phyloP scores from a whole-genome alignment of 176 grass and related monocot species.

The Triticum monococcum region DNA sequence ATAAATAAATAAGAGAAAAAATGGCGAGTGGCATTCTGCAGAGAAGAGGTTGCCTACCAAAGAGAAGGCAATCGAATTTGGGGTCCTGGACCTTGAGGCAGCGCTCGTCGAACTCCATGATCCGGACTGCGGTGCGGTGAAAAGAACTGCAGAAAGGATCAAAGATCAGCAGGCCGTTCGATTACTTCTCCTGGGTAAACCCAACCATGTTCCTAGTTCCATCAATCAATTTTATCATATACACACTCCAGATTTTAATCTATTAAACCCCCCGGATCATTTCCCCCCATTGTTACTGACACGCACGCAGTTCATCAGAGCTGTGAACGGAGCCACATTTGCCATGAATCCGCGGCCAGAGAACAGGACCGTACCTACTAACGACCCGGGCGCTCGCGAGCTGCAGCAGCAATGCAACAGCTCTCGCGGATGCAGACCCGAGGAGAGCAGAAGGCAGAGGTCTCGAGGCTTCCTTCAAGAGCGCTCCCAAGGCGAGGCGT shows the following conservation, averaged over 20 bases:
- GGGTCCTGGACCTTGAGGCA: conserved; percentile 63
- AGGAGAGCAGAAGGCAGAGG: neutral
- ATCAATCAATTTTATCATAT: neutral
- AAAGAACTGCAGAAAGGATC: conserved; percentile 29
- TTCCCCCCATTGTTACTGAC: neutral
- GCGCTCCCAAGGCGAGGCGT: neutral
- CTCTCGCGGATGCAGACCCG: neutral
- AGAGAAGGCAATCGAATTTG: conserved; percentile 87
- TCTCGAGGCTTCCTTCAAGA: conserved; percentile 2
- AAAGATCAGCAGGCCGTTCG: conserved; percentile 7
- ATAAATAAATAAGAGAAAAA: neutral
- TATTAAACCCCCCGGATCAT: neutral
- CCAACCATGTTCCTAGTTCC: neutral
- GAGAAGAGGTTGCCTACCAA: conserved; percentile 51
- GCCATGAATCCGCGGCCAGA: conserved; percentile 21
- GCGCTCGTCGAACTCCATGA: conserved; percentile 79
- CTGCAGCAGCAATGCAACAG: conserved; percentile 44
- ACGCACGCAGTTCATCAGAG: neutral
- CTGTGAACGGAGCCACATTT: conserved; percentile 42
- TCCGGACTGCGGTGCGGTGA: neutral
- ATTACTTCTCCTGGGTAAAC: neutral
- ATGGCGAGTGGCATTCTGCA: conserved; percentile 12
- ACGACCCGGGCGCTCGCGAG: neutral
- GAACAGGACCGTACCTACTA: conserved; percentile 49
- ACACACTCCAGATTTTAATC: neutral